A percentile compares a stretch with the other conserved stretches of the same genome.
These are phyloP conservation scores for Mallotus repandus DNA, from an alignment of 441 rosid species.

Conservation along the genomic window DNA sequence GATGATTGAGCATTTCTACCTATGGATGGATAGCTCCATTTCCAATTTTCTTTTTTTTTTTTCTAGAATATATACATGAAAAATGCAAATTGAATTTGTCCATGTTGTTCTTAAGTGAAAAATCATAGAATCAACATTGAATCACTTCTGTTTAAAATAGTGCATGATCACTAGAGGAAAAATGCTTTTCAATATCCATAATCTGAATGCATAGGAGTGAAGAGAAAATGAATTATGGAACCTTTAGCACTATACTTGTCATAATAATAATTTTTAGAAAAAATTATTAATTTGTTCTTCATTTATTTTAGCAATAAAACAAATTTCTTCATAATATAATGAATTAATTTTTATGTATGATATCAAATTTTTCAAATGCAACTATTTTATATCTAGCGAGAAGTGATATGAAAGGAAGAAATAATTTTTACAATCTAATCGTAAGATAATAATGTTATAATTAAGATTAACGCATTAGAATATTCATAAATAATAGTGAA, in stretches of 20 bases:
- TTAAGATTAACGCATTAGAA: no score
- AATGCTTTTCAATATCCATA: neutral
- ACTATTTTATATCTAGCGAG: no score
- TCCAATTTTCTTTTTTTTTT: neutral
- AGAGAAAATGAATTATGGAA: neutral
- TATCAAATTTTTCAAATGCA: no score
- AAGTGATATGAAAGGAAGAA: no score
- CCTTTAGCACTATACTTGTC: no score
- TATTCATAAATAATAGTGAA: no score
- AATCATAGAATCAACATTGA: neutral
- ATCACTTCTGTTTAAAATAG: neutral
- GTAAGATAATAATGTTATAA: no score
- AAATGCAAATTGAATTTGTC: neutral
- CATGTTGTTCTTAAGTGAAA: neutral
- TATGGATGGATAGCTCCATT: slow-evolving; percentile 1
- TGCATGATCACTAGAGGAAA: neutral
- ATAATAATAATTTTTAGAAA: neutral
- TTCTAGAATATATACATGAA: neutral
- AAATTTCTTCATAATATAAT: no score
- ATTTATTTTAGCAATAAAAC: no score
- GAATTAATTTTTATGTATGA: no score
- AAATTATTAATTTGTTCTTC: neutral
- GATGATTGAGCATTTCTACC: slow-evolving; percentile 24
- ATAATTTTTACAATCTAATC: no score
- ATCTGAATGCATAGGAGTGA: neutral